These are phyloP conservation scores for Asterionellopsis glacialis DNA, from an alignment of 108 stramenopile genomes.

Conservation along the genomic window DNA sequence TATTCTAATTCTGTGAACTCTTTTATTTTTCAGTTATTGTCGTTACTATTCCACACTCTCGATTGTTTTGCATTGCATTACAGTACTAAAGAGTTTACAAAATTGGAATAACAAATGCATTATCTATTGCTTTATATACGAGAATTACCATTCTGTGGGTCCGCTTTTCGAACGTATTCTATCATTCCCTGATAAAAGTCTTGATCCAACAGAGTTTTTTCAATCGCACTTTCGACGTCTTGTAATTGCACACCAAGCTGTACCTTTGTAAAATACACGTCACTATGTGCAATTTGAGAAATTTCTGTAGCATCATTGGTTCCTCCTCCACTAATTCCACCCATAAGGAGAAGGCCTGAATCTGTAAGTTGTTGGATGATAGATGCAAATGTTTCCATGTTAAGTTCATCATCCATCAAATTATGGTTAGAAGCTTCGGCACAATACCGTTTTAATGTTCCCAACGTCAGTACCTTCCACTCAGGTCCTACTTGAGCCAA, in stretches of 20 bases:
- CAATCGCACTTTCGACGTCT: slow-evolving; percentile 58
- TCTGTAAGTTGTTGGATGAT: slow-evolving; percentile 43
- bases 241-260: slow-evolving; percentile 56
- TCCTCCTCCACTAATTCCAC: not conserved
- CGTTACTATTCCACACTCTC: too few relatives aligned
- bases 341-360: slow-evolving; percentile 21
- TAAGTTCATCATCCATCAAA: slow-evolving; percentile 10
- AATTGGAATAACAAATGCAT: too few relatives aligned
- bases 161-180: too few relatives aligned
- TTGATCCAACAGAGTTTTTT: slow-evolving; percentile 32
- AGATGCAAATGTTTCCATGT: slow-evolving; percentile 24
- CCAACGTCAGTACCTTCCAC: slow-evolving; percentile 23
- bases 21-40: too few relatives aligned
- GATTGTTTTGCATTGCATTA: too few relatives aligned
- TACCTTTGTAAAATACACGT: slow-evolving; percentile 14
- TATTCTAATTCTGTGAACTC: too few relatives aligned
- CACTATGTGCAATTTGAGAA: not conserved
- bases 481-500: slow-evolving; percentile 24
- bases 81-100: too few relatives aligned
- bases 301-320: not conserved
- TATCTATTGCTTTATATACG: too few relatives aligned
- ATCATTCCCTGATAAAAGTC: slow-evolving; percentile 20
- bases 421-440: slow-evolving; percentile 15
- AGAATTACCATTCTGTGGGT: too few relatives aligned
- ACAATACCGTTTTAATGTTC: slow-evolving; percentile 23